Base-by-base conservation (phyloP, 140 eudicot genomes). In the Stevia rebaudiana region DNA sequence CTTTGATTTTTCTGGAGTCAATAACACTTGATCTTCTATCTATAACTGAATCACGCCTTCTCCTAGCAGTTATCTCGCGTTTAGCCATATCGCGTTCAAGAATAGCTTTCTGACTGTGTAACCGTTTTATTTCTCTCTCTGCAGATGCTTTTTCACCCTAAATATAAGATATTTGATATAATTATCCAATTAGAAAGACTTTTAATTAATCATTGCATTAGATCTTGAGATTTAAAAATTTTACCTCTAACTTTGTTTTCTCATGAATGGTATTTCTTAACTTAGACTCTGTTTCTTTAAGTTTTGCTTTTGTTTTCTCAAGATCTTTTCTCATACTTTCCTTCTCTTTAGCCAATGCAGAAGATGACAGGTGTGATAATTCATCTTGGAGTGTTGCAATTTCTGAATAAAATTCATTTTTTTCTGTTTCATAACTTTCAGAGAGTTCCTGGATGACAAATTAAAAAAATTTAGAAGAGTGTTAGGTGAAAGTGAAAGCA, bases 201-300 rank as follows among this genome's bases (percentile, higher is more conserved):
- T 31, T 54, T 41, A 21, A 19, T 12, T 23, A 63, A 73, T 24
- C 11, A 12, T 48, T 17, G 5, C 53, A 73, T n/a, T 49, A 65
- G 31, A 40, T 51, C 24, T 11, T 52, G 67, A 61, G 11, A 50
- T 39, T 60, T 35, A 22, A 74, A 1, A 15, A 15, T 21, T 51
- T 31, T 55, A 92, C 99, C 99, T 92, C 99, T 47, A 92, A 82
- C 68, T 86, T 92, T 70, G 97, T 92, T 74, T 85, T 92, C 71
- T 92, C 99, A 70, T 92, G 99, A 41, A 88, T 72, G 22, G 78
- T 67, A 79, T 83, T 92, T 77, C 81, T 79, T 42, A 92, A 79
- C 84, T 88, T 92, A 48, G 55, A 92, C 67, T 88, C 99, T 2
- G 86, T 83, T 68, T 92, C 99, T 81, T 80, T 92, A 47, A 92